Base-by-base conservation (phyloP, 2,329 filamentous ascomycete species). In the Aspergillus cejpii region DNA sequence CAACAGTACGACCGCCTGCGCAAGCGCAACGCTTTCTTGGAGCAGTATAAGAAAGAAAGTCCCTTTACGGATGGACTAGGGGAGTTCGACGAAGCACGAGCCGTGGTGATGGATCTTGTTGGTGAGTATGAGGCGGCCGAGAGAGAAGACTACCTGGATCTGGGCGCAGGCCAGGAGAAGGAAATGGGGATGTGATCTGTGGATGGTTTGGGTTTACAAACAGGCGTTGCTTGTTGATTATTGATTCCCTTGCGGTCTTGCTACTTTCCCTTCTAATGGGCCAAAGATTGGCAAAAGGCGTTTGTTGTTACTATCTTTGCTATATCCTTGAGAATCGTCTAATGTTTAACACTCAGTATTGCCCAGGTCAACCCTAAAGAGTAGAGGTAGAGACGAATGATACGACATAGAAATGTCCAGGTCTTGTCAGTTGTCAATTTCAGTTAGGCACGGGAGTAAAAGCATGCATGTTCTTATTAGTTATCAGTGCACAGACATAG, bases 101-200 rank as follows among this genome's bases (percentile, higher is more conserved):
- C 92, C 61, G 91, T 97, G 4, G 91, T 97, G 15, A 81, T 84
- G 59, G 91, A 95, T 65, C 72, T 97, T 51, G 91, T 97, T 62
- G 79, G 81, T 41, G 92, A 98, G 74, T 98, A 98, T 64, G 91
- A 97, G 70, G 90, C 91, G 23, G 92, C 92, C 3, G 92, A 98
- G 68, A 79, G 85, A 62, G 82, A 87, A 26, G 84, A 94, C 60
- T 98, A 98, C 65, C 73, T 98, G 41, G 91, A 85, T 61, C 85
- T 86, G 6, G 83, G 84, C 45, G 72, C 74, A 19, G 77, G 74
- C 4, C 68, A 69, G 47, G 70, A 70, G 34, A 64, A 62, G 15
- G 61, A 64, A 20, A 39, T 57, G 5, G 60, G 56, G 6, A 55
- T 58, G 21, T 63, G 44, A 38, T 37, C 39, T 8, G 28, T 31